Evolutionary conservation across 140 eudicot species (phyloP).

Genomic region (Anethum foeniculum): DNA sequence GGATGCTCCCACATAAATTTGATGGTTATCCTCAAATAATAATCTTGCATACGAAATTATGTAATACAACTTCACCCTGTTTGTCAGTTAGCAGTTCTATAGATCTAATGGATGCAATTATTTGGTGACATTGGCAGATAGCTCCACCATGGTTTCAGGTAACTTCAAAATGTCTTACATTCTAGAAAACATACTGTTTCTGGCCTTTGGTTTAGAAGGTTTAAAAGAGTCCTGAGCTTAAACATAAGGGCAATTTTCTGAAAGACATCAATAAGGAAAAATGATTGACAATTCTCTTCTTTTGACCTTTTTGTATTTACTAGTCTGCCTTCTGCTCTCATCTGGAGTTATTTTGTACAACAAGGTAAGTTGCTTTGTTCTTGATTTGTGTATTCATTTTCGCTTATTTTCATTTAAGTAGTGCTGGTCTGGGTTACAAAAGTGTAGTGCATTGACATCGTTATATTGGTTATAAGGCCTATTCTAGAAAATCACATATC

Average conservation of each 20-base stretch:
- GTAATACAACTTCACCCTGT: background rate
- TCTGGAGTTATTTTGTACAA: constrained; percentile 62
- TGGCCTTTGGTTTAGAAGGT: background rate
- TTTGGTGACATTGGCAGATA: background rate
- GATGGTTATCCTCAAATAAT: too few species aligned
- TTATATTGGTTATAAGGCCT: background rate
- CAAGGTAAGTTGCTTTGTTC: constrained; percentile 30
- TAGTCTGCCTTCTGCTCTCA: constrained; percentile 36
- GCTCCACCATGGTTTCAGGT: background rate
- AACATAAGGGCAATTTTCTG: background rate
- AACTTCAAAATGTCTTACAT: background rate
- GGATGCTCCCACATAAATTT: too few species aligned
- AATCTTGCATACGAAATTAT: too few species aligned
- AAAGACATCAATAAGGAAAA: constrained; percentile 11
- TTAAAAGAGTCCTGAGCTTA: background rate
- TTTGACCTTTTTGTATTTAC: constrained; percentile 48
- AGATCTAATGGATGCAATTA: background rate
- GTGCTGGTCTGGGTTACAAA: background rate
- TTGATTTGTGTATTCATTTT: background rate
- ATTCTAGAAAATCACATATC: background rate
- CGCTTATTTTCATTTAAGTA: background rate
- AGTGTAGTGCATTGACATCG: background rate
- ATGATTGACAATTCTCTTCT: constrained; percentile 45
- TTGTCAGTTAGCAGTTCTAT: background rate
- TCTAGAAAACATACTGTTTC: background rate